phyloP scores from a whole-genome alignment of 805 yeast species.

The Wickerhamiella allomyrinae region DNA sequence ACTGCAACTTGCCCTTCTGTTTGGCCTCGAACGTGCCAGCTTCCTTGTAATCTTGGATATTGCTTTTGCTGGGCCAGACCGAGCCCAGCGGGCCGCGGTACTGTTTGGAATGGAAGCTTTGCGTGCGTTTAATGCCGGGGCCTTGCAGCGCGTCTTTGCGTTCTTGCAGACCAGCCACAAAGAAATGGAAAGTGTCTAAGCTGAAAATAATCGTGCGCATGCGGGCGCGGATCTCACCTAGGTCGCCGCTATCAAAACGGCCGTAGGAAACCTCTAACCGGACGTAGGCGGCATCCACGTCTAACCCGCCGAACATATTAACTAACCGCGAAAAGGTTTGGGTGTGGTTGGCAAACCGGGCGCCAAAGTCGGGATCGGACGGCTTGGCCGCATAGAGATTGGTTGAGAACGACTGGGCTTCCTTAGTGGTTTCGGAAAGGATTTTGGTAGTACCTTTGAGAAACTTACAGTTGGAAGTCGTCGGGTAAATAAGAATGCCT shows the following conservation, averaged over 20 bases:
- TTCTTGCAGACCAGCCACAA: slow-evolving; percentile 11
- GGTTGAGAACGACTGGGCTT: slow-evolving; percentile 2
- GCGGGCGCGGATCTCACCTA: slow-evolving; percentile 17
- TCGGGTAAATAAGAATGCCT: slow-evolving; percentile 18
- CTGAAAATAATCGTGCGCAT: slow-evolving; percentile 14
- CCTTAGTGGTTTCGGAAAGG: slow-evolving; percentile 9
- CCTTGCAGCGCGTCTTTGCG: not conserved
- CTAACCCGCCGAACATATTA: slow-evolving; percentile 11
- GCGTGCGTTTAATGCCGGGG: not conserved
- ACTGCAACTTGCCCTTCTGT: not conserved
- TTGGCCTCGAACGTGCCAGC: slow-evolving; percentile 11
- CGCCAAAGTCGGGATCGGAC: slow-evolving; percentile 6
- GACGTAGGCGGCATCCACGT: slow-evolving; percentile 11
- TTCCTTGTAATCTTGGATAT: slow-evolving; percentile 6
- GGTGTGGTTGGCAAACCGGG: slow-evolving; percentile 6
- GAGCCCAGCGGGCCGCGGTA: not conserved
- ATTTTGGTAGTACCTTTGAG: slow-evolving; percentile 9
- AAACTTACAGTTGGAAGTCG: slow-evolving; percentile 18
- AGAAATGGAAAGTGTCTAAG: slow-evolving; percentile 15
- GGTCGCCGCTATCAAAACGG: slow-evolving; percentile 17
- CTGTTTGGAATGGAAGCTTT: not conserved
- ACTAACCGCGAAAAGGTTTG: slow-evolving; percentile 8
- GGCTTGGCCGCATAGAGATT: slow-evolving; percentile 8
- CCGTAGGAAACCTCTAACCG: slow-evolving; percentile 18
- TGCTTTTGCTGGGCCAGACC: not conserved